Conservation (phyloP, 192 early-diverging fungal genomes). For the Gamsiella multidivaricata region DNA sequence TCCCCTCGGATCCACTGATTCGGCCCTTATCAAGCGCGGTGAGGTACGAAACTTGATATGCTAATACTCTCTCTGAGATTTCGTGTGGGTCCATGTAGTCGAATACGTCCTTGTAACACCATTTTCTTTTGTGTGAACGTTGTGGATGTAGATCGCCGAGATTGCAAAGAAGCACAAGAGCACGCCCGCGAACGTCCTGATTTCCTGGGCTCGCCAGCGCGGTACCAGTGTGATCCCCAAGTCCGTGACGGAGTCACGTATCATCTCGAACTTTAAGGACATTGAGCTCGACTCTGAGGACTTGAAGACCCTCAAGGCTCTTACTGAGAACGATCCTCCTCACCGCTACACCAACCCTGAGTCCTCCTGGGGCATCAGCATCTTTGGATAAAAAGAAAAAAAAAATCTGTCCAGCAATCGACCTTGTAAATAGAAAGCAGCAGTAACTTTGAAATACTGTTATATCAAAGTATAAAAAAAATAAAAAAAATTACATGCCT, state of each 20-base stretch:
- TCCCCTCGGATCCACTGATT: constrained; percentile 72
- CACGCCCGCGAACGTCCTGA: constrained; percentile 76
- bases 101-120: not conserved
- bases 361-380: constrained; percentile 29
- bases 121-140: not conserved
- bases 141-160: constrained; percentile 58
- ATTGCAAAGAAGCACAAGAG: constrained; percentile 76
- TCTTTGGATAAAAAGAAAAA: not conserved
- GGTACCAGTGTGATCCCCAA: constrained; percentile 86
- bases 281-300: constrained; percentile 61
- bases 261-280: constrained; percentile 69
- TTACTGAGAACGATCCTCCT: constrained; percentile 47
- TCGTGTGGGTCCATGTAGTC: not conserved
- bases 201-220: constrained; percentile 81
- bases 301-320: constrained; percentile 37
- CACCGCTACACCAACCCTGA: constrained; percentile 59
- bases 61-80: not conserved
- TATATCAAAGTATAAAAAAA: too few species aligned
- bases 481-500: too few species aligned
- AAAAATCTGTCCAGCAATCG: too few species aligned
- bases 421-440: too few species aligned
- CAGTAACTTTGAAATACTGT: too few species aligned
- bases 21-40: constrained; percentile 39
- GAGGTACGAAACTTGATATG: constrained; percentile 16
- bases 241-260: constrained; percentile 71